Base-by-base conservation (phyloP, 305 asterid species). In the Fraxinus paxiana region DNA sequence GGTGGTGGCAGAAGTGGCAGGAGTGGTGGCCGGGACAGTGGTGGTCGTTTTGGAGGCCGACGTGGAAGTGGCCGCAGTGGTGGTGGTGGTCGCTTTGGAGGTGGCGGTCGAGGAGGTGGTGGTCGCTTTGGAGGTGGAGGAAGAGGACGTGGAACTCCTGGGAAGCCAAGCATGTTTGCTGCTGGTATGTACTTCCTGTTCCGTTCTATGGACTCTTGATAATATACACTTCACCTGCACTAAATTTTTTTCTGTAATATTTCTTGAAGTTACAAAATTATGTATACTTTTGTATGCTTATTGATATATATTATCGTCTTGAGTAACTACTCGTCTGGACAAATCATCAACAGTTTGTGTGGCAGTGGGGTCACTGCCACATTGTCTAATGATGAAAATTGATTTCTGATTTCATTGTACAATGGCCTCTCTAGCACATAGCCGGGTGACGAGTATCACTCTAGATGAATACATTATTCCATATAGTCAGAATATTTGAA, bases 161-260 rank as follows among this genome's bases (percentile, higher is more conserved):
- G 3, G 86, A 83, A 73, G 81, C 94, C 91, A 34, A 86, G 80
- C 84, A 13, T 85, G 78, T 86, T 88, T 51, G n/a, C 88, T 6
- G 61, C 79, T 85, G 87, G 85, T 61, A 67, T 37, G 34, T 46
- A 43, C 73, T 41, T 10, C 74, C 73, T 18, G 37, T 22, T 48
- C 69, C 1, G 12, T 54, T 17, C 65, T 5, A 51, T n/a, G 8
- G 9, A 17, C 71, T 18, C 31, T 22, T 20, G 5, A 61, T 4
- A 12, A 0, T 63, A 63, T 3, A 63, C n/a, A 8, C 71, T 7
- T 24, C 2, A 4, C 17, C 2, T 48, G 20, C 8, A 48, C 61
- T 48, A n/a, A 15, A 48, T 48, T 4, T 48, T 48, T 48, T 48
- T 48, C 59, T 48, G 59, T 48, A 48, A 15, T 48, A 48, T 48